Base-by-base conservation (phyloP, 768 basidiomycete species). In the Auriscalpium vulgare region DNA sequence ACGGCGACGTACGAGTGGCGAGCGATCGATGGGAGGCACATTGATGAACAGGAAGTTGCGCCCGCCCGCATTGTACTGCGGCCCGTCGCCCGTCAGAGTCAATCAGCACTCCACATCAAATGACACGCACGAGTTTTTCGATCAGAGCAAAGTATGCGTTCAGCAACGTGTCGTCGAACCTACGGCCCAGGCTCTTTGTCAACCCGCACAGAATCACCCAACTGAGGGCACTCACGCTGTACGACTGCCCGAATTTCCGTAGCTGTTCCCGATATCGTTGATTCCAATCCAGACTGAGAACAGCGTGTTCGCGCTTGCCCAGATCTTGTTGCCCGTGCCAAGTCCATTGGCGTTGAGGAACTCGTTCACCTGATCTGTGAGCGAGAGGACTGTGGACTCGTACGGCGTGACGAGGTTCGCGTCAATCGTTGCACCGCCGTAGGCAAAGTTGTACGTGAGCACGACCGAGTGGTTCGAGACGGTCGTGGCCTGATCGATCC, bases 231-330 rank as follows among this genome's bases (percentile, higher is more conserved):
- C 80, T 53, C 62, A 82, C 80, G 78, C 77, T 50, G 61, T 67
- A 21, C 79, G 74, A 61, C 78, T 73, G 0, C 81, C 82, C 34
- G 69, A 58, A 51, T 67, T 17, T 50, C 73, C 76, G 55, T 73
- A 83, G 51, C 77, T 81, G 61, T 79, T 79, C 34, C 79, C 82
- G 36, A 87, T 76, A 61, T 87, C 85, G 62, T 87, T 87, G 60
- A 87, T 82, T 1, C 86, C 85, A 55, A 88, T 85, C 76, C 77
- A 87, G n/a, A 86, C 67, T 0, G 79, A 79, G 67, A 88, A 87
- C 48, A 87, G 62, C 52, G 83, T 64, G 62, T 86, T 80, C 4
- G 64, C 60, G 55, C 77, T 76, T 21, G 75, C 75, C 86, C 85
- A 87, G 0, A 78, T 75, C 1, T 79, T 76, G 2, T 67, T 69